Base-by-base conservation (phyloP, 257 asterid species). In the Craterostigma plantagineum region DNA sequence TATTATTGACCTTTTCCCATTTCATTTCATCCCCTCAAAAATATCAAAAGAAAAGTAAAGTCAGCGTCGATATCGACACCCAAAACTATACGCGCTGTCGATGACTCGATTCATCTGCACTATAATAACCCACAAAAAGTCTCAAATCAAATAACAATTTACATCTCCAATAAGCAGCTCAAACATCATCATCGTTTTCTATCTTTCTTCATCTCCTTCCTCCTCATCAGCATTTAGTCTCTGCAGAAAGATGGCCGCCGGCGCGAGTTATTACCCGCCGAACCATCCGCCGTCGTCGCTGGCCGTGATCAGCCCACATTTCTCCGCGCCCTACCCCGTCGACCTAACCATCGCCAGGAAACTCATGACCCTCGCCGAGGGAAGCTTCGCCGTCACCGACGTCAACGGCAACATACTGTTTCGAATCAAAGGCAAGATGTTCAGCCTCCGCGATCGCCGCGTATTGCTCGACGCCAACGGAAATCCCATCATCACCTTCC, bases 381-480 rank as follows among this genome's bases (percentile, higher is more conserved):
- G 87, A 11, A 57, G 36, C 33, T 86, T 81, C 37, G 75, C 53
- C 7, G 72, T 79, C 0, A 60, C 82, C 9, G 97, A 82, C 43
- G 52, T 42, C 4, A 72, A 79, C 46, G 93, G 80, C 11, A 76
- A 74, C 56, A 1, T 71, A 3, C 58, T 87, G 63, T 87, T 82
- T 69, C 64, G 41, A 16, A 59, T 79, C 50, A 76, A 75, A 50
- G 90, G 85, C 12, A 68, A 70, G 38, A 13, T 70, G 16, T 63
- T 82, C 56, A 73, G 90, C 63, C 42, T 73, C 46, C 85, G 60
- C 17, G 92, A 82, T 27, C 79, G 79, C 49, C 86, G 91, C 16
- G 53, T 73, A 43, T 63, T 82, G 69, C 72, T 66, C 35, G 98
- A 87, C 52, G 78, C 84, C 33, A 62, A 70, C 11, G 92, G 59